These are phyloP conservation scores for Fusarium robinianum DNA, from an alignment of 2,329 filamentous ascomycete species.

Conservation along the genomic window DNA sequence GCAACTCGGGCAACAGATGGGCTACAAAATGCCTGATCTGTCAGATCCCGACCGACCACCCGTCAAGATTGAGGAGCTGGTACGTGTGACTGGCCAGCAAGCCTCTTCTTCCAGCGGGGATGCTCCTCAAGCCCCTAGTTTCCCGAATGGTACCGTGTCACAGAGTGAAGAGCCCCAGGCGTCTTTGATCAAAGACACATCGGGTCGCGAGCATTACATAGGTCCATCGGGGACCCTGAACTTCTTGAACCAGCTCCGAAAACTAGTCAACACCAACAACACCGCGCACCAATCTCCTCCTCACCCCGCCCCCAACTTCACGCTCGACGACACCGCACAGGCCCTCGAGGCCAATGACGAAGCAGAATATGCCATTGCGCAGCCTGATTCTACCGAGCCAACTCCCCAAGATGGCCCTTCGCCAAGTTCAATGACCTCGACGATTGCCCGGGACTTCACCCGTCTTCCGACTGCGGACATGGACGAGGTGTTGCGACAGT, in stretches of 20 bases:
- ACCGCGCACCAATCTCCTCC: slow-evolving; percentile 1
- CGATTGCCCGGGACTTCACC: slow-evolving; percentile 37
- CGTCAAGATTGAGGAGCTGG: slow-evolving; percentile 25
- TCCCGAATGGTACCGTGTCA: slow-evolving; percentile 15
- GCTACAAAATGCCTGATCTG: slow-evolving; percentile 43
- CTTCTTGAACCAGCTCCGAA: slow-evolving; percentile 43
- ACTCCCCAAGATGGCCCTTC: slow-evolving; percentile 28
- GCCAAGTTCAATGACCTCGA: slow-evolving; percentile 34
- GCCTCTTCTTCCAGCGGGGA: slow-evolving; percentile 7
- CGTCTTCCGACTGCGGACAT: slow-evolving; percentile 32
- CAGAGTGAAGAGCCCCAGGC: slow-evolving; percentile 29
- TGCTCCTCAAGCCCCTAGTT: not conserved
- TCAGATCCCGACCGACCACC: slow-evolving; percentile 19
- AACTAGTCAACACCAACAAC: slow-evolving; percentile 36
- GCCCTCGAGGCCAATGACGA: slow-evolving; percentile 24
- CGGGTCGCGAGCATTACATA: slow-evolving; percentile 45
- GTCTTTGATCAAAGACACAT: slow-evolving; percentile 40
- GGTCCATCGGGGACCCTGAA: slow-evolving; percentile 45
- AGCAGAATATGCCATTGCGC: slow-evolving; percentile 12
- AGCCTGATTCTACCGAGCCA: not conserved
- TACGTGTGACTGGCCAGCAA: slow-evolving; percentile 3
- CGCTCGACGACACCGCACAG: slow-evolving; percentile 22
- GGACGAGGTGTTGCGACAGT: slow-evolving; percentile 36
- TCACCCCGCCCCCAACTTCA: slow-evolving; percentile 12
- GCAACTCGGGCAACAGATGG: slow-evolving; percentile 37